These are phyloP conservation scores for Pelargonium cotyledonis DNA, from an alignment of 441 rosid species.

Conservation along the genomic window DNA sequence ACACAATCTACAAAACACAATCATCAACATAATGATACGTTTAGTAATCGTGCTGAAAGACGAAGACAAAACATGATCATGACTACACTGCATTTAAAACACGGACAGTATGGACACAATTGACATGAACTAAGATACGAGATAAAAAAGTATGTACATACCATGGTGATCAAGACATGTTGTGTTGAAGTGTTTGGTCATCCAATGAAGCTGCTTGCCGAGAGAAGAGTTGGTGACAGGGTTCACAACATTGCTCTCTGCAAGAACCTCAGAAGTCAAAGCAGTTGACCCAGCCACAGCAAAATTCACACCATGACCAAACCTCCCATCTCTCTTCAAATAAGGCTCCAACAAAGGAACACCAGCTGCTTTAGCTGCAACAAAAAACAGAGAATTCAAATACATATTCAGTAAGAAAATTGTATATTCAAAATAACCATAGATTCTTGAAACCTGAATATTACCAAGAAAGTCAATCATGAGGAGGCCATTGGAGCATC, in stretches of 20 bases:
- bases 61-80: too few species aligned
- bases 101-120: too few species aligned
- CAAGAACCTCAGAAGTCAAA: conserved; percentile 16
- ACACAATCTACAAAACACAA: conserved; percentile 22
- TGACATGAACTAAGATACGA: too few species aligned
- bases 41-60: too few species aligned
- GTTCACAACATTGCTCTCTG: conserved; percentile 17
- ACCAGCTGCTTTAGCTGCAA: conserved; percentile 17
- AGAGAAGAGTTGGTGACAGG: conserved; percentile 28
- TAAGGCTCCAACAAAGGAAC: conserved; percentile 19
- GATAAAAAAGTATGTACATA: background rate
- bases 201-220: conserved; percentile 25
- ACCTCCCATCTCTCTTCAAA: conserved; percentile 9
- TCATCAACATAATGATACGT: background rate
- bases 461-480: too few species aligned
- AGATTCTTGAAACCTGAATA: too few species aligned
- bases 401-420: too few species aligned
- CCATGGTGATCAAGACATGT: conserved; percentile 18
- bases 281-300: conserved; percentile 30
- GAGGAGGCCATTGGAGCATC: too few species aligned
- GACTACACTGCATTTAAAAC: too few species aligned
- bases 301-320: conserved; percentile 29
- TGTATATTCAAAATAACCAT: too few species aligned
- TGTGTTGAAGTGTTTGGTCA: conserved; percentile 24
- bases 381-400: too few species aligned